Base-by-base conservation (phyloP, 2,329 filamentous ascomycete species). In the Exutisphaerella laricina region DNA sequence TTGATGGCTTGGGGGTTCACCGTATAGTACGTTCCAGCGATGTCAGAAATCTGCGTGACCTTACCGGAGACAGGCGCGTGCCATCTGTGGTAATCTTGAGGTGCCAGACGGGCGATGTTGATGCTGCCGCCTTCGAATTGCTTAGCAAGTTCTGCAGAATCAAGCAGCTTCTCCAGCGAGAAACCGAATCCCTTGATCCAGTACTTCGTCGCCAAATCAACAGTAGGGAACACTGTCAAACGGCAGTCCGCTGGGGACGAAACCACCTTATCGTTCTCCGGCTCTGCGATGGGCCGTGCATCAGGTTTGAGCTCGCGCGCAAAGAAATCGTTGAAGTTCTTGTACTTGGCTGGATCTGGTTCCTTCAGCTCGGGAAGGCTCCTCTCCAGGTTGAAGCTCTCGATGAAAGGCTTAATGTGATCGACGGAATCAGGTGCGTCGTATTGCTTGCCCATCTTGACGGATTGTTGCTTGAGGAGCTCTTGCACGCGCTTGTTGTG, bases 171-270 rank as follows among this genome's bases (percentile, higher is more conserved):
- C 4, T 47, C 50, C 2, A 68, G 18, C 1, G 64, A 64, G 51
- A 69, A 69, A n/a, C 65, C 65, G 25, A 53, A 58, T 5, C 66
- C 66, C 52, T 68, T 69, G 60, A 69, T 67, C 66, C 66, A 68
- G 49, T 66, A 66, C 41, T 65, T 66, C 5, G 60, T 67, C 3
- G 66, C 66, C 4, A 65, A 49, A 34, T 63, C 61, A 20, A 66
- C 49, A 1, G 65, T 66, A 2, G 58, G 60, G 47, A 62, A 69
- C 8, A 63, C 60, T 3, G 62, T 67, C 3, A 68, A 48, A 5
- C 66, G 52, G 48, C 66, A 68, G 35, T 69, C 66, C n/a, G 66
- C 66, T 5, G 62, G 61, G 30, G 57, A 58, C 10, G 54, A 60
- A 1, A 63, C 49, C 6, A 63, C 57, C 4, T 50, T 48, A 5